Conservation (phyloP, 306 rosid species). For the Glycine soja region DNA sequence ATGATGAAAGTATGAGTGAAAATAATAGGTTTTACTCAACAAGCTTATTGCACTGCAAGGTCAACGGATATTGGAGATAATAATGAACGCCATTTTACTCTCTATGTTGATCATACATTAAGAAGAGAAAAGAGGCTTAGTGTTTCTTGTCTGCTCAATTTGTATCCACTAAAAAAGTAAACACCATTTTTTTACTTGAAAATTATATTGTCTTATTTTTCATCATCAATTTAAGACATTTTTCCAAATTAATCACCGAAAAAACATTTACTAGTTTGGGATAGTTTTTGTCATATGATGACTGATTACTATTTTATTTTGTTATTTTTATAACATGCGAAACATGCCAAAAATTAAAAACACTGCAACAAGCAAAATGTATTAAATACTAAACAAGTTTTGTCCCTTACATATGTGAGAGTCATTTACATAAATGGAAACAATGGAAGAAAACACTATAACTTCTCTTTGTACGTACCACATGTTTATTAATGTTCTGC, state of each 20-base stretch:
- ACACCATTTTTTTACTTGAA: slow-evolving; percentile 1
- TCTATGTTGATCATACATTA: neutral
- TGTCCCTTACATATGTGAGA: neutral
- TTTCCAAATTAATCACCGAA: neutral
- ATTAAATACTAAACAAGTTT: neutral
- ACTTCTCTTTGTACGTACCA: neutral
- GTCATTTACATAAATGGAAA: neutral
- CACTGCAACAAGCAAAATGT: neutral
- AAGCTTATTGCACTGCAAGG: slow-evolving; percentile 27
- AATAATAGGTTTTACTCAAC: slow-evolving; percentile 37
- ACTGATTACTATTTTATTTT: neutral
- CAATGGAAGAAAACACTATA: neutral
- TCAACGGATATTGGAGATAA: slow-evolving; percentile 31
- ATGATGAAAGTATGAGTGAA: slow-evolving; percentile 41
- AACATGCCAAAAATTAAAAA: neutral
- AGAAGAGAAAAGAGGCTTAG: neutral
- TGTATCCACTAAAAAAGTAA: neutral
- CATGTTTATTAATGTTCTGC: slow-evolving; percentile 4
- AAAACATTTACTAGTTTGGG: neutral
- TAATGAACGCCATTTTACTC: slow-evolving; percentile 9
- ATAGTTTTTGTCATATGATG: neutral
- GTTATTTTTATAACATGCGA: neutral
- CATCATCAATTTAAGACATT: neutral
- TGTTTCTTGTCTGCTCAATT: neutral
- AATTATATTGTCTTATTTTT: neutral